Conservation (phyloP, 2,329 filamentous ascomycete species). For the Daldinia sp. region DNA sequence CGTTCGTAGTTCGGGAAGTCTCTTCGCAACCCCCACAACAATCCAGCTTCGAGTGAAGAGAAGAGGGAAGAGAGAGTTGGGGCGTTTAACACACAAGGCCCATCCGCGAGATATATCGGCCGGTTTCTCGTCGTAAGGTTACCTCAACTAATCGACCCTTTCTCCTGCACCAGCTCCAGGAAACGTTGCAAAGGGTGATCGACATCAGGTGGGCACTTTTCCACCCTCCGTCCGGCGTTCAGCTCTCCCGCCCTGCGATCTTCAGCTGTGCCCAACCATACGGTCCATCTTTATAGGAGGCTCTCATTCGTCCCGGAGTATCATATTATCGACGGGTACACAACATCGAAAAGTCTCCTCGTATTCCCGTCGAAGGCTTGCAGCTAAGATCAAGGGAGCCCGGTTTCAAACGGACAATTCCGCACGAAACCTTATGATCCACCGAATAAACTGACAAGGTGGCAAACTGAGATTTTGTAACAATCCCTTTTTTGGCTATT, state of each 20-base stretch:
- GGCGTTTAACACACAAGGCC: conserved; percentile 22
- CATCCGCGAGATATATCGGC: conserved; percentile 40
- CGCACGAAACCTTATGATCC: conserved; percentile 1
- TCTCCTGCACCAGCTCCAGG: conserved; percentile 22
- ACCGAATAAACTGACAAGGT: no score
- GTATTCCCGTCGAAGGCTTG: conserved; percentile 27
- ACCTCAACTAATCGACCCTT: conserved; percentile 14
- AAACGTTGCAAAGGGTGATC: conserved; percentile 37
- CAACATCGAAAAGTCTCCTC: conserved; percentile 30
- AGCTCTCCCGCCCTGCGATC: conserved; percentile 39
- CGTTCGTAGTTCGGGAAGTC: conserved; percentile 34
- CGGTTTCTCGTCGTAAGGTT: conserved; percentile 36
- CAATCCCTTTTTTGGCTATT: conserved; percentile 15
- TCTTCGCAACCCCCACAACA: conserved; percentile 27
- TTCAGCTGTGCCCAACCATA: conserved; percentile 29
- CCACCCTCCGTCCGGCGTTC: conserved; percentile 35
- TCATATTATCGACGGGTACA: conserved; percentile 26
- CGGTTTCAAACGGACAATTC: conserved; percentile 7
- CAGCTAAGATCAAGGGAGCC: conserved; percentile 7
- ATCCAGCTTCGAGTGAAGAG: conserved; percentile 38
- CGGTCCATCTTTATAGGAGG: conserved; percentile 10
- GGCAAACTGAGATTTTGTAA: no score
- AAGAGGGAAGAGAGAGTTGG: not conserved
- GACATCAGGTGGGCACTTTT: conserved; percentile 36
- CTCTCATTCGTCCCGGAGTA: conserved; percentile 20